Evolutionary conservation across 2,329 filamentous ascomycete genomes (phyloP), one percentile per base, ranked within the genome.

Genomic region (Aspergillus arachidicola): DNA sequence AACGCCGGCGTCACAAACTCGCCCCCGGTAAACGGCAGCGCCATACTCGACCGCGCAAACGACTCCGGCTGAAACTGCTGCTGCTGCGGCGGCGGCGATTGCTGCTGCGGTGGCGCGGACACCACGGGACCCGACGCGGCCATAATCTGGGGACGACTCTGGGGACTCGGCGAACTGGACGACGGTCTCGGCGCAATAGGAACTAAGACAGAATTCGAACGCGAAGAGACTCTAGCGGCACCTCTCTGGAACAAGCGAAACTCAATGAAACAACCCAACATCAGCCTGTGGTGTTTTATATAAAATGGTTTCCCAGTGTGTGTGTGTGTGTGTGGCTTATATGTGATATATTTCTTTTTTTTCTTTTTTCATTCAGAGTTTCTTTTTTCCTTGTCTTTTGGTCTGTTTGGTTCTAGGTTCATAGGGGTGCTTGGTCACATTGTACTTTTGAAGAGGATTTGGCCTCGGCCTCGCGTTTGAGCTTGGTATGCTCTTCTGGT

Each of bases 401-500:
- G 4, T n/a, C 3, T n/a, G n/a, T 41, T 41, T 41, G 38, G 38
- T 41, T n/a, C 19, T n/a, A n/a, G 38, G 38, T 41, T 41, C 2
- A 41, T 6, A 26, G 45, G 45, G 23, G 57, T 60, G 41, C 28
- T 12, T 51, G 48, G 48, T 51, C 48, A 51, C 28, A 51, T 51
- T 64, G 56, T 64, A 64, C 63, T 62, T 64, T 64, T 62, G 63
- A 62, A 45, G 63, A 62, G 36, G 63, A 60, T 57, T 61, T 65
- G 46, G 62, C 38, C 68, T 78, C 75, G 61, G 72, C 69, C 65
- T 77, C 76, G 46, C 75, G 74, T 62, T 71, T 75, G 46, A 72
- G 67, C 58, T 94, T 95, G 75, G 94, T 87, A 78, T 97, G 94
- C 66, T 94, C 91, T 46, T 92, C 89, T 70, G 94, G 92, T 75